Evolutionary conservation across 768 basidiomycete species (phyloP).

Genomic region (Mycena crocata): DNA sequence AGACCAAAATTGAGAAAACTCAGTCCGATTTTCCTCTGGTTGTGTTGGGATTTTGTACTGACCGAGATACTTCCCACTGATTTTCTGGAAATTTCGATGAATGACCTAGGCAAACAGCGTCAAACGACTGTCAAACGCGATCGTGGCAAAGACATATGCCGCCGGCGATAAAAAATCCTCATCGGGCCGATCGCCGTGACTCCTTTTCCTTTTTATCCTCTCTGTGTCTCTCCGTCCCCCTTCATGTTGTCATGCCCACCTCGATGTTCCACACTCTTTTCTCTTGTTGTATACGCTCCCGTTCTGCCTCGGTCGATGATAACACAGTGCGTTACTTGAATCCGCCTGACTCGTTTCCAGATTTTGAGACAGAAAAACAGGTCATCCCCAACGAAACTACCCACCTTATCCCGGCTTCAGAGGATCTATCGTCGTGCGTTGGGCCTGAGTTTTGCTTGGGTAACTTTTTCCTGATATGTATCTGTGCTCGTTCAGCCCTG

Average conservation of each 20-base stretch:
- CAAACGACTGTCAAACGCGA: no score
- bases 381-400: conserved; percentile 19
- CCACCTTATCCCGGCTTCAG: neutral
- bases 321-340: neutral
- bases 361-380: neutral
- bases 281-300: neutral
- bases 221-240: neutral
- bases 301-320: neutral
- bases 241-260: conserved; percentile 8
- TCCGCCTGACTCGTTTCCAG: neutral
- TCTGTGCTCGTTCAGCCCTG: neutral
- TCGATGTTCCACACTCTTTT: conserved; percentile 15
- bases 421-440: conserved; percentile 3
- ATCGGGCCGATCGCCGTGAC: neutral
- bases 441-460: neutral
- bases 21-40: no score
- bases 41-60: no score
- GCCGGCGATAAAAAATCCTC: neutral
- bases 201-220: conserved; percentile 1
- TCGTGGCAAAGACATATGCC: neutral
- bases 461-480: neutral
- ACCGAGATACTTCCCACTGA: no score
- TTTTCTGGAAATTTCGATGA: no score
- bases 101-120: no score
- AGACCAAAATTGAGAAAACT: no score